Evolutionary conservation across 768 basidiomycete genomes (phyloP).

Genomic region (Calocera cornea): DNA sequence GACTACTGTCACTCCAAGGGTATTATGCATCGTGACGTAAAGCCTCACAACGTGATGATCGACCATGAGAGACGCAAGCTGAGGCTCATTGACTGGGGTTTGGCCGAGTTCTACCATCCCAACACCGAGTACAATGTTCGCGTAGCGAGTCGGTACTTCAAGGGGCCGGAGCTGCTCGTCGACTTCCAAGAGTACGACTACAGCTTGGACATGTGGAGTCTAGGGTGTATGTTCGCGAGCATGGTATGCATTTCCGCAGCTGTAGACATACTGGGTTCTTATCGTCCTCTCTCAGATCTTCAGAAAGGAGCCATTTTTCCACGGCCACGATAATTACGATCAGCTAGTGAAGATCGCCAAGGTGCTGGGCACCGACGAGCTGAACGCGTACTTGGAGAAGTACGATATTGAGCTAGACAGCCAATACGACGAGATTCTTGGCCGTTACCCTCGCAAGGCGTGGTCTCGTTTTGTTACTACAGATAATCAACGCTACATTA

Average conservation of each 20-base stretch:
- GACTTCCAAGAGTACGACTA: constrained; percentile 99
- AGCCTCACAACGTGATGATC: constrained; percentile 99
- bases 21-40: constrained; percentile 98
- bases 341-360: constrained; percentile 97
- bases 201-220: constrained; percentile 96
- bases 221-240: constrained; percentile 96
- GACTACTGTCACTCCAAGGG: constrained; percentile 98
- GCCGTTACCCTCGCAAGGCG: constrained; percentile 84
- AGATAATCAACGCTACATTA: constrained; percentile 90
- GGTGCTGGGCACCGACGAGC: constrained; percentile 90
- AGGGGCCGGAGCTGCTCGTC: constrained; percentile 89
- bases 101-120: constrained; percentile 97
- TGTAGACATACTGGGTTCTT: not conserved
- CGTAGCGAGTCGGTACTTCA: constrained; percentile 95
- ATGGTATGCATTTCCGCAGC: constrained; percentile 52
- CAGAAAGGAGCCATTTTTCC: constrained; percentile 98
- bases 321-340: constrained; percentile 97
- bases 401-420: constrained; percentile 91
- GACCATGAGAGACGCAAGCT: constrained; percentile 96
- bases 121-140: constrained; percentile 97
- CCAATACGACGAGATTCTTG: constrained; percentile 91
- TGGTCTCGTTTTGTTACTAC: constrained; percentile 93
- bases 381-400: constrained; percentile 84
- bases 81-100: constrained; percentile 94
- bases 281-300: constrained; percentile 55